Conservation (phyloP, 441 rosid genomes). For the Populus hybrid region DNA sequence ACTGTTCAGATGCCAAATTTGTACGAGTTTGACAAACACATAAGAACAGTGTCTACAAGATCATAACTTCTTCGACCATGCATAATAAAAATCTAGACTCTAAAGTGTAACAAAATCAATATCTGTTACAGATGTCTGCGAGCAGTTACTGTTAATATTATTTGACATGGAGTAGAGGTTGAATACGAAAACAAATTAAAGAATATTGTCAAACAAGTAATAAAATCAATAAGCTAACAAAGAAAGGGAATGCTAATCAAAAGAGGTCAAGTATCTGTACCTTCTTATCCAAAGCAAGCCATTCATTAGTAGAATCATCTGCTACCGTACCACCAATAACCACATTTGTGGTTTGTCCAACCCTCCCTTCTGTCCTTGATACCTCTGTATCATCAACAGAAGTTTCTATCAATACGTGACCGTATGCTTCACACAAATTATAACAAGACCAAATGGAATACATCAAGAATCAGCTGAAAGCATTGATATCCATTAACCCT, state of each 20-base stretch:
- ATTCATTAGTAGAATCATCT: slow-evolving; percentile 82
- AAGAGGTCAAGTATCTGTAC: slow-evolving; percentile 26
- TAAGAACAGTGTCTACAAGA: not conserved
- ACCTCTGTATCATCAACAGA: slow-evolving; percentile 50
- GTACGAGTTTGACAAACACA: not conserved
- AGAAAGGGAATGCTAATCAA: not conserved
- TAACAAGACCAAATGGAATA: not conserved
- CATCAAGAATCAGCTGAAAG: not conserved
- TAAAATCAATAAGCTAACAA: not conserved
- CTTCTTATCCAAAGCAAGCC: slow-evolving; percentile 96
- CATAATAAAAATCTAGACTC: not conserved
- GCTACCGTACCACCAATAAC: slow-evolving; percentile 90
- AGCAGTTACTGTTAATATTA: not conserved
- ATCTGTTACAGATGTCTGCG: not conserved
- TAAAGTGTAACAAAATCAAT: not conserved
- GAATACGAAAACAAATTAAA: not conserved
- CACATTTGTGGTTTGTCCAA: slow-evolving; percentile 88
- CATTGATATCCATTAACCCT: too few relatives aligned
- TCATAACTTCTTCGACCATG: not conserved
- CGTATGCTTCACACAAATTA: not conserved
- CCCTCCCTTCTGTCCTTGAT: slow-evolving; percentile 87
- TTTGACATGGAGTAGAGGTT: not conserved
- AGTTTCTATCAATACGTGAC: slow-evolving; percentile 3
- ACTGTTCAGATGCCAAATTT: slow-evolving; percentile 11
- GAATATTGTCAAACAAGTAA: not conserved